Evolutionary conservation across 345 rosid genomes (phyloP), one percentile per base, ranked within the genome.

Genomic region (Melaleuca alternifolia): DNA sequence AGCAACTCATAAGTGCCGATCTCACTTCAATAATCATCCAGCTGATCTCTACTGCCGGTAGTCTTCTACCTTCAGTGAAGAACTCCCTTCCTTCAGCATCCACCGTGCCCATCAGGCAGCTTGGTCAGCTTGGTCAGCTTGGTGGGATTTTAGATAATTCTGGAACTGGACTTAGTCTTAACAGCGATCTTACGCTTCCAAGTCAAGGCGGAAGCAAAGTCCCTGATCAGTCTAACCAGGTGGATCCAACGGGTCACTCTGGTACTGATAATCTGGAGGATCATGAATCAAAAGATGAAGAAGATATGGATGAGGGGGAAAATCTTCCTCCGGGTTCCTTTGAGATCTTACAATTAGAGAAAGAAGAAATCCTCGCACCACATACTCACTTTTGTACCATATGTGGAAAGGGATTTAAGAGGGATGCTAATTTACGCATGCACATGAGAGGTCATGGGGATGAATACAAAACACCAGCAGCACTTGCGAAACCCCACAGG

Each of bases 381-480:
- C 99, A 97, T 88, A 95, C 99, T 18, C 98, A 97, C 89, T 97
- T 97, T 91, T 97, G 99, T 89, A 93, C 94, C 0, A 95, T 97
- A 84, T 97, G 99, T 84, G 99, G 99, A n/a, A 97, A 97, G 83
- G 99, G 99, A 53, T 97, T 97, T 86, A 97, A 97, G 90, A 92
- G 99, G 88, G 99, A 97, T 56, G 99, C 99, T 0, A 97, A 97
- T 88, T 89, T 97, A 83, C 92, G 99, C 44, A 97, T 97, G 99
- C 99, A 97, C 87, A 97, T 97, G 99, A 91, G 99, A 91, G 99
- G 99, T 13, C 99, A 97, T 37, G 99, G 99, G 10, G 99, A 97
- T 33, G 98, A 97, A 91, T 97, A 97, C 91, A 97, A 97, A 88
- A 95, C 99, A 7, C 90, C 98, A 0, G 99, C 97, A 20, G 99